Evolutionary conservation across 2,329 filamentous ascomycete species (phyloP).

Genomic region (Claviceps pazoutovae): DNA sequence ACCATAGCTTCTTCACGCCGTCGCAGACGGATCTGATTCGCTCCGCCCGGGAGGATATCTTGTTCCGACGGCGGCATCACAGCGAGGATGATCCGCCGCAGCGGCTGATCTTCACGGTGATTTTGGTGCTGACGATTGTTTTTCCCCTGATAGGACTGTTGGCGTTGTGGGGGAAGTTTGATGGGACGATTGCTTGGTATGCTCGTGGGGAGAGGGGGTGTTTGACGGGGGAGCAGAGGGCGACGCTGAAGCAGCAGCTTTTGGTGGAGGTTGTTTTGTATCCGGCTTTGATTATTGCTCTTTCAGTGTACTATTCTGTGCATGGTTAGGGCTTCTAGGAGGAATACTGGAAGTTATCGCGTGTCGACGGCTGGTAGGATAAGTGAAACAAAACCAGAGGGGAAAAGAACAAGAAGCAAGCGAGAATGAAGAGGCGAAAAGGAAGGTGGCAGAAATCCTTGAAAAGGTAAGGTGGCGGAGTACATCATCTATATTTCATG

Average conservation of each 20-base stretch:
- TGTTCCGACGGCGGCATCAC: slow-evolving; percentile 15
- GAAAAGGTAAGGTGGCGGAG: background rate
- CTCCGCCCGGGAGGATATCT: slow-evolving; percentile 17
- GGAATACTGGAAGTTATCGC: too few species aligned
- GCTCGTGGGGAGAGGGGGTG: slow-evolving; percentile 30
- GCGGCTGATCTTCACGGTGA: slow-evolving; percentile 22
- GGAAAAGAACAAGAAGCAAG: background rate
- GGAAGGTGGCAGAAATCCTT: background rate
- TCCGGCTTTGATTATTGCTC: slow-evolving; percentile 16
- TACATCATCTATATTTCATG: background rate
- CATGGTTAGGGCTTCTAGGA: background rate
- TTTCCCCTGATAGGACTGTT: slow-evolving; percentile 35
- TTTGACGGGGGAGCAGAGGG: slow-evolving; percentile 21
- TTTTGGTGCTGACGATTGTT: slow-evolving; percentile 23
- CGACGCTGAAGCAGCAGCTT: slow-evolving; percentile 23
- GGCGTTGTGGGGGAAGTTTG: slow-evolving; percentile 29
- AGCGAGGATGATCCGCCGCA: slow-evolving; percentile 18
- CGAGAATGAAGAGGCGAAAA: background rate
- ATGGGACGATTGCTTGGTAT: slow-evolving; percentile 33
- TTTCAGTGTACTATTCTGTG: slow-evolving; percentile 19
- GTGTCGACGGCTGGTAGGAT: background rate
- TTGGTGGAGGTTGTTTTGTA: slow-evolving; percentile 21
- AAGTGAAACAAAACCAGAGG: background rate
- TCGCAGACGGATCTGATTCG: slow-evolving; percentile 19
- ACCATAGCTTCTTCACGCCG: slow-evolving; percentile 14